A percentile compares a stretch with the other conserved stretches of the same genome.
Evolutionary conservation across 768 basidiomycete genomes (phyloP).

Genomic region (Vishniacozyma victoriae): DNA sequence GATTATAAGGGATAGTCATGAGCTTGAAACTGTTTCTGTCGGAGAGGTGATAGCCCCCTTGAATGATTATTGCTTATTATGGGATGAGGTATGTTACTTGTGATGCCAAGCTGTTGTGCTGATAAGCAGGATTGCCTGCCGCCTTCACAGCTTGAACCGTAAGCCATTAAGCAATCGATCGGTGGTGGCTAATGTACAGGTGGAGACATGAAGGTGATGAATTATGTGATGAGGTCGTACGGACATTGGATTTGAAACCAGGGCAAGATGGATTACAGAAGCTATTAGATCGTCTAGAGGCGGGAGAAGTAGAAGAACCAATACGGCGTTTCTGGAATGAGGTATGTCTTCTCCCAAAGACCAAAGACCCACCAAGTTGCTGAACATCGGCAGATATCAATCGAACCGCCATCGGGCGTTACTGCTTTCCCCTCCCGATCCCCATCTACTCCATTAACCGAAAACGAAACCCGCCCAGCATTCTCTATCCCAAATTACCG

Average conservation of each 20-base stretch:
- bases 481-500: constrained; percentile 1
- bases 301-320: constrained; percentile 10
- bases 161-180: neutral
- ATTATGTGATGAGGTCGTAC: constrained; percentile 31
- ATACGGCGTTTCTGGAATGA: constrained; percentile 33
- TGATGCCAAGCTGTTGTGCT: neutral
- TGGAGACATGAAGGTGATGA: constrained; percentile 32
- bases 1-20: constrained; percentile 6
- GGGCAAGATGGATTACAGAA: constrained; percentile 34
- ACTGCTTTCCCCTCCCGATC: neutral
- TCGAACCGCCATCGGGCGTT: constrained; percentile 5
- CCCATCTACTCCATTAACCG: neutral
- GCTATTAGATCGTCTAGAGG: constrained; percentile 24
- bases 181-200: neutral
- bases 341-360: constrained; percentile 9
- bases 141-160: constrained; percentile 19
- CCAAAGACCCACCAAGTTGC: neutral
- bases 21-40: constrained; percentile 11
- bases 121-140: constrained; percentile 14
- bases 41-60: constrained; percentile 18
- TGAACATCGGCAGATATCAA: neutral
- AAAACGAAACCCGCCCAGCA: neutral
- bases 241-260: constrained; percentile 21
- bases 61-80: constrained; percentile 21
- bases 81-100: constrained; percentile 21